Conservation (phyloP, 2,329 filamentous ascomycete genomes). For the Aspergillus caelatus region DNA sequence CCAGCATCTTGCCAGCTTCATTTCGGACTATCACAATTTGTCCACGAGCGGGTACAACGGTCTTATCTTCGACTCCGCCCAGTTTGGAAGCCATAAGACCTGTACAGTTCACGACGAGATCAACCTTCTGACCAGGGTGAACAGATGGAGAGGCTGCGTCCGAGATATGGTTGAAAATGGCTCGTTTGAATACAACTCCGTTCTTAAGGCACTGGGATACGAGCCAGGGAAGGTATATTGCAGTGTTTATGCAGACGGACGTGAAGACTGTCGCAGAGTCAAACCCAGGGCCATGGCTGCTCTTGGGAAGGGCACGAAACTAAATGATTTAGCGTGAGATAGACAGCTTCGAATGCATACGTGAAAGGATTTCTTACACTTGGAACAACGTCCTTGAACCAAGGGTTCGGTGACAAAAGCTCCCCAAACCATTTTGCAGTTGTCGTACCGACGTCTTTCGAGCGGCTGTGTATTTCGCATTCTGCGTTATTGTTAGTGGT, state of each 20-base stretch:
- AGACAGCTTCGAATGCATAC: neutral
- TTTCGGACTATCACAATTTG: conserved; percentile 83
- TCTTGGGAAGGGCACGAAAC: conserved; percentile 62
- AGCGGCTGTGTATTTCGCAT: conserved; percentile 56
- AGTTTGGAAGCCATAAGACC: conserved; percentile 73
- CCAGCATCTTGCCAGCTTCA: conserved; percentile 68
- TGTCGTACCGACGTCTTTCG: conserved; percentile 60
- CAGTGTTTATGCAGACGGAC: conserved; percentile 85
- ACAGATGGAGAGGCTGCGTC: conserved; percentile 63
- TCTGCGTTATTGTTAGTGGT: conserved; percentile 28
- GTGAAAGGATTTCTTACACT: conserved; percentile 50
- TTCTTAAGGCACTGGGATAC: conserved; percentile 73
- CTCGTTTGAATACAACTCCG: conserved; percentile 68
- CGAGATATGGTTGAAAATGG: conserved; percentile 64
- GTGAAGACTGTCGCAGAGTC: conserved; percentile 74
- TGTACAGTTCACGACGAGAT: conserved; percentile 79
- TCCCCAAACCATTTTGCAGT: conserved; percentile 64
- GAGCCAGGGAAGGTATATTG: conserved; percentile 82
- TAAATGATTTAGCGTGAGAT: conserved; percentile 21
- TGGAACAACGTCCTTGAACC: conserved; percentile 70
- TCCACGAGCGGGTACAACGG: conserved; percentile 73
- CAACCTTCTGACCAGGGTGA: conserved; percentile 56
- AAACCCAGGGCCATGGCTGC: conserved; percentile 63
- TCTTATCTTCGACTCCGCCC: conserved; percentile 75
- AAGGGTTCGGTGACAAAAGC: conserved; percentile 66